phyloP scores from a whole-genome alignment of 2,329 filamentous ascomycete species.

The Colletotrichum cereale region DNA sequence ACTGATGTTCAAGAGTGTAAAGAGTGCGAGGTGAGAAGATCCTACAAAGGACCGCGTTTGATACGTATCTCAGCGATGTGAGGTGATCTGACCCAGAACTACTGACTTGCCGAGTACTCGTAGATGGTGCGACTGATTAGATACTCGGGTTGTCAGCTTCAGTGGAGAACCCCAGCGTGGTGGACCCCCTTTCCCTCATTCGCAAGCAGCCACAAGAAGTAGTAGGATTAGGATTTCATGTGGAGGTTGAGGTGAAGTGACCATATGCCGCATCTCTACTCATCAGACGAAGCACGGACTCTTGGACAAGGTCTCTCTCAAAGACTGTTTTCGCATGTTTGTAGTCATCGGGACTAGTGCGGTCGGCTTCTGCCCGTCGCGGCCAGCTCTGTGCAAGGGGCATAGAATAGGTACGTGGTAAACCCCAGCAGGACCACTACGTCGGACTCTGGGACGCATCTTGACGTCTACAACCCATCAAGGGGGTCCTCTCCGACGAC shows the following conservation, averaged over 20 bases:
- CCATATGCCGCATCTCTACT: background rate
- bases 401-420: background rate
- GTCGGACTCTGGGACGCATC: background rate
- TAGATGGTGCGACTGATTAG: slow-evolving; percentile 21
- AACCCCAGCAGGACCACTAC: background rate
- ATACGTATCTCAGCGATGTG: no score
- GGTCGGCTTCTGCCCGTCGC: background rate
- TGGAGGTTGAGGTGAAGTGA: background rate
- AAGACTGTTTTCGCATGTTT: background rate
- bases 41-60: no score
- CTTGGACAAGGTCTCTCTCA: background rate
- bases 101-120: slow-evolving; percentile 10
- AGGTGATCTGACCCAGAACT: background rate
- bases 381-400: background rate
- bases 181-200: background rate
- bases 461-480: background rate
- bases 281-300: background rate
- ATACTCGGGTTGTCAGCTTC: slow-evolving; percentile 10
- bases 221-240: background rate
- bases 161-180: background rate
- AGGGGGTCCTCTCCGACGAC: background rate
- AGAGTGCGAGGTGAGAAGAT: background rate
- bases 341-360: background rate
- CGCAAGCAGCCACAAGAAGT: background rate
- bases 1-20: background rate